Evolutionary conservation across 176 grass and related monocot genomes (phyloP).

Genomic region (Tillandsia fasciculata): DNA sequence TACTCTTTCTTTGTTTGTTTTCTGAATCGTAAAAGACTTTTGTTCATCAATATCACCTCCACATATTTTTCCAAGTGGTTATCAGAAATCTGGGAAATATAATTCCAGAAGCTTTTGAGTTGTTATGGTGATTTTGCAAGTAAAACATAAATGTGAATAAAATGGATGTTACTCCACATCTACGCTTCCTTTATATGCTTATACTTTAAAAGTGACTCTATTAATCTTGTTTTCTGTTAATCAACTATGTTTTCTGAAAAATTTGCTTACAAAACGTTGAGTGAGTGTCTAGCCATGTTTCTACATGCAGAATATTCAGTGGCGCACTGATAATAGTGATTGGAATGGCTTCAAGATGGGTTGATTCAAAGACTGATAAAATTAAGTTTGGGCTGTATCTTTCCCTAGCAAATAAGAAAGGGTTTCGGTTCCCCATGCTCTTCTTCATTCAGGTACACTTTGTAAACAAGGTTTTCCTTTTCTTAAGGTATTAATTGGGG

Average conservation of each 20-base stretch:
- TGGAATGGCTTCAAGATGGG: conserved; percentile 61
- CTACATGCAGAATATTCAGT: conserved; percentile 66
- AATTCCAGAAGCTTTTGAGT: no score
- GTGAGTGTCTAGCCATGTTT: conserved; percentile 3
- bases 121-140: no score
- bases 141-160: no score
- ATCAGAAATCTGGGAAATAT: no score
- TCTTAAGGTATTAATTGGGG: not conserved
- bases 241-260: not conserved
- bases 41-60: no score
- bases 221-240: not conserved
- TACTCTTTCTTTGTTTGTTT: no score
- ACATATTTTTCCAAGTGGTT: no score
- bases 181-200: no score
- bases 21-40: no score
- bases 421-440: conserved; percentile 34
- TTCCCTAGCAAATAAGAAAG: conserved; percentile 38
- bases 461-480: conserved; percentile 6
- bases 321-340: conserved; percentile 61
- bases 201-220: no score
- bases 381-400: conserved; percentile 63
- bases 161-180: no score
- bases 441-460: conserved; percentile 62
- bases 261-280: not conserved
- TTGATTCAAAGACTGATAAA: conserved; percentile 31